Evolutionary conservation across 352 stramenopile species (phyloP).

Genomic region (Saprolegnia diclina): DNA sequence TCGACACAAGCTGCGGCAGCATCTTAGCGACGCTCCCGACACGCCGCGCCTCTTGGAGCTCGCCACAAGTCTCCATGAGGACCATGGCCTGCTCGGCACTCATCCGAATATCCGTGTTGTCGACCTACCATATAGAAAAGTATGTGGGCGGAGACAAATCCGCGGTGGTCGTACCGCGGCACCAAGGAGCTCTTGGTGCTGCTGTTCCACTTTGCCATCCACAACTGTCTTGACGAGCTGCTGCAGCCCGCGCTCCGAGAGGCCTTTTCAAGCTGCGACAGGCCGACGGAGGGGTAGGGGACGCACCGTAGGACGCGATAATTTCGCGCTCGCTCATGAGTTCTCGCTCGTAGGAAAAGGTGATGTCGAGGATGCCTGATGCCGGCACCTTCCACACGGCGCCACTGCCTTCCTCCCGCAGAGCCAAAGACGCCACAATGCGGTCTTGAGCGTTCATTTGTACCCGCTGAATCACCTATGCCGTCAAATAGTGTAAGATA

Average conservation of each 20-base stretch:
- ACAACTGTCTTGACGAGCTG: slow-evolving; percentile 66
- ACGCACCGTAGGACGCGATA: slow-evolving; percentile 12
- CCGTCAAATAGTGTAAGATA: not conserved
- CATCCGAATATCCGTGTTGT: slow-evolving; percentile 75
- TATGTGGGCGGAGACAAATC: not conserved
- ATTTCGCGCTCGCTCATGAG: slow-evolving; percentile 34
- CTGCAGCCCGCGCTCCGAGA: slow-evolving; percentile 56
- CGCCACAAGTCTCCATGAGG: slow-evolving; percentile 66
- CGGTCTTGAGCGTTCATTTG: slow-evolving; percentile 10
- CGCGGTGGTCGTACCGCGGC: slow-evolving; percentile 40
- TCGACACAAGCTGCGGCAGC: slow-evolving; percentile 78
- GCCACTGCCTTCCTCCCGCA: slow-evolving; percentile 51
- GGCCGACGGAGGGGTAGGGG: slow-evolving; percentile 24
- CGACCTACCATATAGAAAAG: slow-evolving; percentile 6
- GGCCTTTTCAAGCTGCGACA: slow-evolving; percentile 42
- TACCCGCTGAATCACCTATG: slow-evolving; percentile 22
- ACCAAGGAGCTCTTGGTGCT: slow-evolving; percentile 73
- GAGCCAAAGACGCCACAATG: slow-evolving; percentile 11
- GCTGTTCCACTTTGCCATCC: slow-evolving; percentile 43
- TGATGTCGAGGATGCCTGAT: slow-evolving; percentile 53
- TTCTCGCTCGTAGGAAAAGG: slow-evolving; percentile 76
- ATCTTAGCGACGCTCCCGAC: slow-evolving; percentile 66
- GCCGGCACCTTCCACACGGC: slow-evolving; percentile 59
- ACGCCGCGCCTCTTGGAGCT: slow-evolving; percentile 41
- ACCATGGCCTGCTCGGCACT: slow-evolving; percentile 70